Evolutionary conservation across 2,329 filamentous ascomycete species (phyloP).

Genomic region (Colletotrichum kahawae): DNA sequence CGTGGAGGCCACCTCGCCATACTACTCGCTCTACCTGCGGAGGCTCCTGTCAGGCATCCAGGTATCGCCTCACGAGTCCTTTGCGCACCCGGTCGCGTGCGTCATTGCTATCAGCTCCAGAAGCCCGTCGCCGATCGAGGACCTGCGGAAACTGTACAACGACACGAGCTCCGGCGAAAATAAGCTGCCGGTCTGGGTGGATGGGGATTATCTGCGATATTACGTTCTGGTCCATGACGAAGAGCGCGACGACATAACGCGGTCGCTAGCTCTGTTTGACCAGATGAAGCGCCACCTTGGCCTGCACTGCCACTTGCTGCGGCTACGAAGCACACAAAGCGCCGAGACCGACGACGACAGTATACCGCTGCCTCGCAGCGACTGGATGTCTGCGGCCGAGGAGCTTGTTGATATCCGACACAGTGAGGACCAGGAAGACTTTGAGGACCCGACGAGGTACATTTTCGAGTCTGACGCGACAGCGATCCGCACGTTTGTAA

Average conservation of each 20-base stretch:
- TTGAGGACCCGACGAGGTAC: constrained; percentile 75
- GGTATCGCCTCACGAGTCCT: constrained; percentile 86
- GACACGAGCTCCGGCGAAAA: constrained; percentile 81
- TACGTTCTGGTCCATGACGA: constrained; percentile 98
- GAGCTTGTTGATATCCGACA: constrained; percentile 77
- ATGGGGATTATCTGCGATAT: constrained; percentile 91
- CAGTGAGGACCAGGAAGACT: constrained; percentile 71
- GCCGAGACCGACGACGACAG: constrained; percentile 92
- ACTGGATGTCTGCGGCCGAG: constrained; percentile 89
- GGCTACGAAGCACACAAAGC: constrained; percentile 84
- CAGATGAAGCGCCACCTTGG: constrained; percentile 99
- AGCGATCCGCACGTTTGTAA: constrained; percentile 85
- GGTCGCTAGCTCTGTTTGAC: constrained; percentile 90
- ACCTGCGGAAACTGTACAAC: constrained; percentile 81
- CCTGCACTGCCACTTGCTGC: constrained; percentile 89
- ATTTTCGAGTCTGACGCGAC: constrained; percentile 93
- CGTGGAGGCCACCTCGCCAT: constrained; percentile 68
- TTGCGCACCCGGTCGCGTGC: constrained; percentile 91
- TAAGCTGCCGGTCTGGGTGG: constrained; percentile 82
- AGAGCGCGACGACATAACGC: constrained; percentile 89
- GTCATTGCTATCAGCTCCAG: constrained; percentile 94
- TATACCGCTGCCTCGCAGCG: constrained; percentile 77
- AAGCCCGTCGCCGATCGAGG: constrained; percentile 83
- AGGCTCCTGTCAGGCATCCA: constrained; percentile 81
- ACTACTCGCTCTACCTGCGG: constrained; percentile 85